Evolutionary conservation across 306 rosid species (phyloP).

Genomic region (Fagus sylvatica): DNA sequence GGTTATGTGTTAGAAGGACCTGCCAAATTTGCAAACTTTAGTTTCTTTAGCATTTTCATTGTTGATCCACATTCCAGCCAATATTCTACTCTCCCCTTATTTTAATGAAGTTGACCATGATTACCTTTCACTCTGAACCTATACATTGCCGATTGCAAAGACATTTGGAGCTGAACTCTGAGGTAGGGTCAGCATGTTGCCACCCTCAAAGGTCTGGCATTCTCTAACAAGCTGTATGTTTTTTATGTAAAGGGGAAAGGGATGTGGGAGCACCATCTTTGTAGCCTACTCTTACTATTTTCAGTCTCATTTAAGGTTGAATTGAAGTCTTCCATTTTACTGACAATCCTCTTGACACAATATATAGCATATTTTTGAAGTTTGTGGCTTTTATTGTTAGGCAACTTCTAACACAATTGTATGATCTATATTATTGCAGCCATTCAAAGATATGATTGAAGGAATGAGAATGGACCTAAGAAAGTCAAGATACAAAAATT

Average conservation of each 20-base stretch:
- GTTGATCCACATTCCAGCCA: neutral
- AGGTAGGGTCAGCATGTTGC: neutral
- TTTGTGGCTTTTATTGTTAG: neutral
- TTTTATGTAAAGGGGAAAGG: neutral
- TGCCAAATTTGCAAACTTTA: neutral
- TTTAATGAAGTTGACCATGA: too few relatives aligned
- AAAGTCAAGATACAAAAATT: constrained; percentile 53
- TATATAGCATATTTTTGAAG: neutral
- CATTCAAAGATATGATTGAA: constrained; percentile 59
- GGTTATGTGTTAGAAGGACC: neutral
- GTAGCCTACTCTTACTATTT: neutral
- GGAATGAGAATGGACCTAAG: constrained; percentile 61
- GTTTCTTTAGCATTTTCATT: neutral
- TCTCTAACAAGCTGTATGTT: neutral
- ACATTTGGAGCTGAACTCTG: neutral
- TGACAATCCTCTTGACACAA: neutral
- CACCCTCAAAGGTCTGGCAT: neutral
- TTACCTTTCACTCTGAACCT: too few relatives aligned
- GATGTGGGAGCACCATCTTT: neutral
- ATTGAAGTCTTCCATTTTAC: neutral
- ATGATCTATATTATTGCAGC: constrained; percentile 32
- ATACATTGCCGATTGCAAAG: too few relatives aligned
- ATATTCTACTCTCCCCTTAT: neutral
- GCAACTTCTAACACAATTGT: neutral
- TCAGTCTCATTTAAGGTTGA: neutral